Conservation (phyloP, 805 yeast species). For the Huiozyma sinensis region DNA sequence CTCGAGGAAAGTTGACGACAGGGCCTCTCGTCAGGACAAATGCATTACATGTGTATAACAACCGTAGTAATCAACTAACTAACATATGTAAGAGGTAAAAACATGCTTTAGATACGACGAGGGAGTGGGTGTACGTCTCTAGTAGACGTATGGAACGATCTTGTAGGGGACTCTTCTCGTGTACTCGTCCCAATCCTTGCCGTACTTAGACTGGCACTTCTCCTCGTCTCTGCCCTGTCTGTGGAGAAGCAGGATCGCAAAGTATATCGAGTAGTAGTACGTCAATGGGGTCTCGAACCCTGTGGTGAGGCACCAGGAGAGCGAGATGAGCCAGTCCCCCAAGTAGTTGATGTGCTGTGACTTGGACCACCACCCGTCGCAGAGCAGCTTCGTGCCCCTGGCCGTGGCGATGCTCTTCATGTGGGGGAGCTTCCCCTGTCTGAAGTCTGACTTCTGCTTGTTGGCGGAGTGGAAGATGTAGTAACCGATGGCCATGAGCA, state of each 20-base stretch:
- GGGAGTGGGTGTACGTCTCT: constrained; percentile 7
- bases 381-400: constrained; percentile 68
- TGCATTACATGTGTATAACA: no score
- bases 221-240: constrained; percentile 88
- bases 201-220: constrained; percentile 80
- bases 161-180: constrained; percentile 75
- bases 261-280: constrained; percentile 77
- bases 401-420: constrained; percentile 60
- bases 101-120: no score
- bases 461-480: constrained; percentile 78
- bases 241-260: constrained; percentile 72
- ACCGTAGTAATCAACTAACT: no score
- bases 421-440: constrained; percentile 62
- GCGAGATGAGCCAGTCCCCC: constrained; percentile 89
- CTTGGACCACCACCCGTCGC: constrained; percentile 93
- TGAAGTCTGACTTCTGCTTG: constrained; percentile 74
- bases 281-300: constrained; percentile 75
- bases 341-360: constrained; percentile 91
- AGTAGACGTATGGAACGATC: constrained; percentile 82
- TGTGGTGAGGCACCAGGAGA: constrained; percentile 88
- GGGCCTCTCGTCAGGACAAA: background rate
- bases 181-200: constrained; percentile 77
- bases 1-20: constrained; percentile 38
- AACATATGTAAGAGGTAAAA: no score
- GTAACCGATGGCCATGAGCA: constrained; percentile 52